phyloP scores from a whole-genome alignment of 176 grass and related monocot species.

The Carex cristatella region DNA sequence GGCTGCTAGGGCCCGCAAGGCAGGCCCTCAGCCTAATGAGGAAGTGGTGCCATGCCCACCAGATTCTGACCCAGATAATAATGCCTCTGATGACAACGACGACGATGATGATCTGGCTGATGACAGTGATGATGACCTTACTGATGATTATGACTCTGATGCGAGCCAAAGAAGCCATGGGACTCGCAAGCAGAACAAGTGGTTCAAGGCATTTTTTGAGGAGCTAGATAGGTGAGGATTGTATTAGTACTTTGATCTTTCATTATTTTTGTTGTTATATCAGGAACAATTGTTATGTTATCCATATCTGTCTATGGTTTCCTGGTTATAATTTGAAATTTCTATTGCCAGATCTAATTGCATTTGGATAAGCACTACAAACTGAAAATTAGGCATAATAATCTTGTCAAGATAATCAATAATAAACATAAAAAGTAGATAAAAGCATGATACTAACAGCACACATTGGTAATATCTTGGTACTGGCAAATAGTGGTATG shows the following conservation, averaged over 20 bases:
- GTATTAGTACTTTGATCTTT: not conserved
- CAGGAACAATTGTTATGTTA: not conserved
- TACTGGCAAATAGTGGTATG: not conserved
- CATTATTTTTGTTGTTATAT: not conserved
- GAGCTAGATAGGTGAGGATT: conserved; percentile 21
- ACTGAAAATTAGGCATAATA: not conserved
- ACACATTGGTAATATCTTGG: not conserved
- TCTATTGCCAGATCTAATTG: not conserved
- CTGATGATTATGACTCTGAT: conserved; percentile 78
- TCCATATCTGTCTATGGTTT: not conserved
- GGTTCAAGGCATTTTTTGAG: conserved; percentile 75
- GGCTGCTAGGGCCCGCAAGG: conserved; percentile 37
- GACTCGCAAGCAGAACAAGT: conserved; percentile 59
- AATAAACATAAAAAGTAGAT: not conserved
- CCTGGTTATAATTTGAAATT: not conserved
- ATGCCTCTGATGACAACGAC: conserved; percentile 41
- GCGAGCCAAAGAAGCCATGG: conserved; percentile 55
- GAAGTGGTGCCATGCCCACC: conserved; percentile 22
- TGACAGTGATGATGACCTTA: conserved; percentile 53
- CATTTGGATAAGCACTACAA: not conserved
- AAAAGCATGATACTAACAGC: not conserved
- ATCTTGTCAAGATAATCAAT: not conserved
- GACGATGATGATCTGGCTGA: conserved; percentile 39
- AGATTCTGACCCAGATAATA: conserved; percentile 32
- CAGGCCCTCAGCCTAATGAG: conserved; percentile 35